Percentiles rank a stretch among this genome's conserved stretches.
These are phyloP conservation scores for Tothia fuscella DNA, from an alignment of 2,329 filamentous ascomycete species.

Conservation along the genomic window DNA sequence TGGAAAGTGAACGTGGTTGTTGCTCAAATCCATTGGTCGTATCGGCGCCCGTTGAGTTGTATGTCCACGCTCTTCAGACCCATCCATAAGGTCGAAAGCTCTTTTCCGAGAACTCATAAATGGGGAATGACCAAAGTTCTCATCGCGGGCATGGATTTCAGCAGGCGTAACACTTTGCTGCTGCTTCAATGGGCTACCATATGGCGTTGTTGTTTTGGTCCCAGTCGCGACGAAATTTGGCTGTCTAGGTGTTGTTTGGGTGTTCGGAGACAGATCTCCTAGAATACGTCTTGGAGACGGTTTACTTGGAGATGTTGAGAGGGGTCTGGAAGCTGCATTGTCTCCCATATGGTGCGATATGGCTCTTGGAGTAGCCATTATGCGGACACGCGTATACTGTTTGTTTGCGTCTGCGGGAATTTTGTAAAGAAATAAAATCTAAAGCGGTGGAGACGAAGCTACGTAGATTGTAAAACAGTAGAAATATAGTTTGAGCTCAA, in stretches of 20 bases:
- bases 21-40: not conserved
- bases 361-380: too few species aligned
- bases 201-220: not conserved
- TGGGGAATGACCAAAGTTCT: not conserved
- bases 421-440: too few species aligned
- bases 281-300: constrained; percentile 7
- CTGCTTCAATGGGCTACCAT: constrained; percentile 5
- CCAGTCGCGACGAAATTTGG: constrained; percentile 1
- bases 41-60: not conserved
- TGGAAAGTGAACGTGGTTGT: not conserved
- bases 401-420: too few species aligned
- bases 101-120: not conserved
- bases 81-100: not conserved
- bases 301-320: too few species aligned
- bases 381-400: too few species aligned
- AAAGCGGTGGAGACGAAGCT: too few species aligned
- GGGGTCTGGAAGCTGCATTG: too few species aligned
- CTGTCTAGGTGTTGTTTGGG: not conserved
- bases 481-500: too few species aligned
- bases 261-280: constrained; percentile 7
- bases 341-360: too few species aligned
- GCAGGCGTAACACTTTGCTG: not conserved
- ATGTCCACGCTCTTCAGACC: not conserved
- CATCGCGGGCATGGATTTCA: not conserved
- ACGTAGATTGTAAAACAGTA: too few species aligned